A percentile compares a stretch with the other conserved stretches of the same genome.
Evolutionary conservation across 2,329 filamentous ascomycete genomes (phyloP).

Genomic region (Xylaria sp.): DNA sequence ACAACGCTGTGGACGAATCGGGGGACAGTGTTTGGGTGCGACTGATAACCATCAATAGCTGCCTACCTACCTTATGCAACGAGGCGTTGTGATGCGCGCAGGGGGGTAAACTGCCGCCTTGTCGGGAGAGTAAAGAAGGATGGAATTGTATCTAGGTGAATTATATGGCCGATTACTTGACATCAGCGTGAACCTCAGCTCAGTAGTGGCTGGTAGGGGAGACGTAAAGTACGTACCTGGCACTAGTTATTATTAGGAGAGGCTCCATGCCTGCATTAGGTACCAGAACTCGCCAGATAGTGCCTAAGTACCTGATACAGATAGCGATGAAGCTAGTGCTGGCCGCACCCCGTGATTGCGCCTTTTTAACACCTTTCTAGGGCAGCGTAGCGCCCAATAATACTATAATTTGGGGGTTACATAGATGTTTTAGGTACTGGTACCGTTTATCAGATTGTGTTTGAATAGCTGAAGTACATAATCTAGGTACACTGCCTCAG

Average conservation of each 20-base stretch:
- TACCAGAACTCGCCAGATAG: too few relatives aligned
- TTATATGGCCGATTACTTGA: constrained; percentile 17
- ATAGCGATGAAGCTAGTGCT: neutral
- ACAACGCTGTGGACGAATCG: constrained; percentile 12
- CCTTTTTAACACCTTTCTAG: neutral
- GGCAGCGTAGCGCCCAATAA: too few relatives aligned
- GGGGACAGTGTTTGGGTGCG: constrained; percentile 7
- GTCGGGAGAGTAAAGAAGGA: constrained; percentile 6
- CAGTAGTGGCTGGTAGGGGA: constrained; percentile 16
- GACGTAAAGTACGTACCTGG: constrained; percentile 4
- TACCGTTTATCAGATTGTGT: too few relatives aligned
- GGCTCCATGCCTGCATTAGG: neutral
- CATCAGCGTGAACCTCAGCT: constrained; percentile 17
- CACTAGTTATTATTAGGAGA: constrained; percentile 3
- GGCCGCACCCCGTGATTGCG: neutral
- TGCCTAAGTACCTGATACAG: too few relatives aligned
- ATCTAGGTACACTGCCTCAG: too few relatives aligned
- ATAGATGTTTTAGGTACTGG: too few relatives aligned
- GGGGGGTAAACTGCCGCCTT: neutral
- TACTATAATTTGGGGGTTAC: too few relatives aligned
- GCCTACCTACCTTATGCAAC: constrained; percentile 20
- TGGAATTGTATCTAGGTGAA: constrained; percentile 12
- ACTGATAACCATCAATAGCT: constrained; percentile 19
- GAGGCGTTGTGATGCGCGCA: constrained; percentile 21
- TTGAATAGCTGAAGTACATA: too few relatives aligned